Conservation (phyloP, 2,329 filamentous ascomycete species). For the Cercospora beticola region DNA sequence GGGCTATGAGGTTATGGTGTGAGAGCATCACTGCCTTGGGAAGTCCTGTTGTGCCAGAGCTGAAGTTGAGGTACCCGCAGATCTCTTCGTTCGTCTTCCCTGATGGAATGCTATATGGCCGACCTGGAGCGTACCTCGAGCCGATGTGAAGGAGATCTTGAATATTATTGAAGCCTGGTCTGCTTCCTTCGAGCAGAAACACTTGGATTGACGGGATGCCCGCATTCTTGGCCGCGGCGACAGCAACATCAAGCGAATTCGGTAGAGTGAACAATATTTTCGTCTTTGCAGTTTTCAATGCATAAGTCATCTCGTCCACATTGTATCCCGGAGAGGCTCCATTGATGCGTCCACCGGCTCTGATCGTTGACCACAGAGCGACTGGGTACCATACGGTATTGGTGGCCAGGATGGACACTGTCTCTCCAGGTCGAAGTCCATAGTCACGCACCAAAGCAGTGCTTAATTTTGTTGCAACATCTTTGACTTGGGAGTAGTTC, state of each 20-base stretch:
- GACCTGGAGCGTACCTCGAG: conserved; percentile 41
- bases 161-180: conserved; percentile 49
- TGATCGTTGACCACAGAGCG: conserved; percentile 57
- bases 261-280: conserved; percentile 58
- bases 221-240: conserved; percentile 53
- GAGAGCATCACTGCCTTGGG: conserved; percentile 52
- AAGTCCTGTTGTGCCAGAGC: conserved; percentile 46
- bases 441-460: conserved; percentile 58
- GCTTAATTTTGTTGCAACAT: conserved; percentile 57
- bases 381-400: conserved; percentile 68
- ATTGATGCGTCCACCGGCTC: conserved; percentile 55
- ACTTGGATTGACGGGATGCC: conserved; percentile 52
- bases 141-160: conserved; percentile 45
- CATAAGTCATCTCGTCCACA: conserved; percentile 64
- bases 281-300: conserved; percentile 56
- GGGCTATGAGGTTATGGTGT: conserved; percentile 56
- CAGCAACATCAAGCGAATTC: conserved; percentile 53
- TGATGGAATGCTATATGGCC: conserved; percentile 49
- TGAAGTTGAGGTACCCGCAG: conserved; percentile 52
- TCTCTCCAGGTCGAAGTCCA: conserved; percentile 54
- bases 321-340: conserved; percentile 65
- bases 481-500: conserved; percentile 56
- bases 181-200: conserved; percentile 55
- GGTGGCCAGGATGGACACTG: conserved; percentile 59
- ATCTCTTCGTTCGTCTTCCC: conserved; percentile 57